These are phyloP conservation scores for Sarcocystis neurona DNA, from an alignment of 169 alveolate genomes.

Conservation along the genomic window DNA sequence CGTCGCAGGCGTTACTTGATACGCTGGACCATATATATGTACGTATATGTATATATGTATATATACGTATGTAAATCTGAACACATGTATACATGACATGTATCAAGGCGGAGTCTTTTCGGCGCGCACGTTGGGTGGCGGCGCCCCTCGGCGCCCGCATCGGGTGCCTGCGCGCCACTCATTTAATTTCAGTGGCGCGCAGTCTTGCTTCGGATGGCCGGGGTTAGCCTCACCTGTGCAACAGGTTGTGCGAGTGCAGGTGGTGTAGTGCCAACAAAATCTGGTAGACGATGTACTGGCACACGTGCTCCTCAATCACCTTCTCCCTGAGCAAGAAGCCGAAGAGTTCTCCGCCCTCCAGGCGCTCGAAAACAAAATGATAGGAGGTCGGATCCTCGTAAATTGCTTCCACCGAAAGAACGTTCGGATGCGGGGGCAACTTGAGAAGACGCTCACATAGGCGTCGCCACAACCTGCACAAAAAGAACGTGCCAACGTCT, in stretches of 20 bases:
- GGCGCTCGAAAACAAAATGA: constrained; percentile 83
- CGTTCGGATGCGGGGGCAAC: constrained; percentile 80
- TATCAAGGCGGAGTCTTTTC: too few relatives aligned
- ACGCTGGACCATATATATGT: too few relatives aligned
- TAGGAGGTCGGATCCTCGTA: constrained; percentile 83
- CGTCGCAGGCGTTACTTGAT: too few relatives aligned
- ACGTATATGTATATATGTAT: too few relatives aligned
- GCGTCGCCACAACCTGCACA: constrained; percentile 75
- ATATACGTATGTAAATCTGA: too few relatives aligned
- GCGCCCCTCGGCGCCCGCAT: too few relatives aligned
- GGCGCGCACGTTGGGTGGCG: too few relatives aligned
- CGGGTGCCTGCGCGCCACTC: too few relatives aligned
- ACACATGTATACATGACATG: too few relatives aligned
- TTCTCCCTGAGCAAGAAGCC: constrained; percentile 83
- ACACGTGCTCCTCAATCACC: constrained; percentile 86
- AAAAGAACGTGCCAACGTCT: background rate
- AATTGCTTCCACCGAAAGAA: constrained; percentile 82
- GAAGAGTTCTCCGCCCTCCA: constrained; percentile 89
- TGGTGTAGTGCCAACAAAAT: constrained; percentile 82
- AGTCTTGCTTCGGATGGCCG: too few relatives aligned
- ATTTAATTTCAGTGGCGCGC: too few relatives aligned
- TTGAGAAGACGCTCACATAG: constrained; percentile 82
- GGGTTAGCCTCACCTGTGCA: constrained; percentile 66
- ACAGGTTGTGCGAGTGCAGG: constrained; percentile 78
- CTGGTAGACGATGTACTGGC: constrained; percentile 86